Base-by-base conservation (phyloP, 495 filamentous ascomycete genomes). In the Aspergillus biplanus region DNA sequence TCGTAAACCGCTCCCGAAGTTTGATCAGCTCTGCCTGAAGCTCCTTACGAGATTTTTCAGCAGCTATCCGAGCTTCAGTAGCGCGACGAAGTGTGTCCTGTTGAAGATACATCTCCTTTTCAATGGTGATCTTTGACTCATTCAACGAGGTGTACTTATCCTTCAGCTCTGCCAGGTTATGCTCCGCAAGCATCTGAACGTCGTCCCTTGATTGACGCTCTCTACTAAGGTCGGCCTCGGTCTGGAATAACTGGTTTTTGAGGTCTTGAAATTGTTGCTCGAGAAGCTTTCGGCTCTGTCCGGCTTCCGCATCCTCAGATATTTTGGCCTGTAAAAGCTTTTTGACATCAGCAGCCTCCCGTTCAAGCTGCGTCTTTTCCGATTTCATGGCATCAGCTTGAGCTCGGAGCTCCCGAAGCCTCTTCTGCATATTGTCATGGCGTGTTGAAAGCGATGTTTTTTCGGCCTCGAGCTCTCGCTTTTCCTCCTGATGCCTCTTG, bases 21-120 rank as follows among this genome's bases (percentile, higher is more conserved):
- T 85, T 87, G 58, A 90, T 88, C 52, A 98, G 84, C 72, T 99
- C 95, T 15, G 83, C 80, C 53, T 97, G 93, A 27, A 94, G 86
- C 18, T 96, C 92, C 68, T 97, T 94, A 3, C 93, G 92, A 60
- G 95, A 91, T 52, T 88, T 85, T 68, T 99, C 96, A 5, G 90
- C 91, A 18, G 84, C 81, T 9, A 88, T 78, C 11, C 92, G 85
- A 33, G 89, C 89, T 75, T 96, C 92, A 46, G 90, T 90, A 8
- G 93, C 90, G 18, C 95, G 90, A 21, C 95, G 90, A 50, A 97
- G 86, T 13, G 90, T 90, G 71, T 99, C 95, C 73, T 97, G 93
- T 67, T 98, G 95, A n/a, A 90, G 87, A 72, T 97, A 98, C 76
- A 99, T 92, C 74, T 98, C 96, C 74, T 97, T 97, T 73, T 99